Percentiles rank a stretch among this genome's conserved stretches.
Conservation (phyloP, 2,329 filamentous ascomycete species). For the Leptographium lundbergii region DNA sequence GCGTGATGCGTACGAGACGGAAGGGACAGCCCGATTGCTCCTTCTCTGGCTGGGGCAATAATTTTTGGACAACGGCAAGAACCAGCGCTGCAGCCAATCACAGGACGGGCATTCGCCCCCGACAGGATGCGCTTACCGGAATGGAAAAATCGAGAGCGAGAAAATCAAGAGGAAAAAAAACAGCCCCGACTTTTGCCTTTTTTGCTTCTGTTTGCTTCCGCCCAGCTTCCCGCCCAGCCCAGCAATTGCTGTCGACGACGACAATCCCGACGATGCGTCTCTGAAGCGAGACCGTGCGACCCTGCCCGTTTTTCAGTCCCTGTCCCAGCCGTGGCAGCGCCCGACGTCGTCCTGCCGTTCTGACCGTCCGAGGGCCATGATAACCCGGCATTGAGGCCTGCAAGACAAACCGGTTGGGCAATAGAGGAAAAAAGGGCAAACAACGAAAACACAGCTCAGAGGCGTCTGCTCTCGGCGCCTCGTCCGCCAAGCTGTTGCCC, state of each 20-base stretch:
- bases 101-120: background rate
- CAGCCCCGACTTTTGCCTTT: background rate
- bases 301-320: background rate
- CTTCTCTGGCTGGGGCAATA: background rate
- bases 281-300: background rate
- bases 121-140: background rate
- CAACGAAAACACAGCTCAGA: no score
- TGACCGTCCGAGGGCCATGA: background rate
- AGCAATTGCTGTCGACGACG: background rate
- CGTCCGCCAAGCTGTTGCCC: conserved; percentile 5
- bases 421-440: no score
- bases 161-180: background rate
- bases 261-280: background rate
- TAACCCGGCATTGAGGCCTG: background rate
- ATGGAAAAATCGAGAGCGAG: background rate
- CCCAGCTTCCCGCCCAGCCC: no score
- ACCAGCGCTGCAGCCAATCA: conserved; percentile 2
- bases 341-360: no score
- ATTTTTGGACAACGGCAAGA: no score
- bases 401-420: no score
- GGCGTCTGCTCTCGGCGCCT: background rate
- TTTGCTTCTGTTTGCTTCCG: background rate
- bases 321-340: no score
- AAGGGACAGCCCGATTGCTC: background rate
- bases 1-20: background rate